A percentile compares a stretch with the other conserved stretches of the same genome.
Evolutionary conservation across 495 filamentous ascomycete genomes (phyloP).

Genomic region (Tuber indicum): DNA sequence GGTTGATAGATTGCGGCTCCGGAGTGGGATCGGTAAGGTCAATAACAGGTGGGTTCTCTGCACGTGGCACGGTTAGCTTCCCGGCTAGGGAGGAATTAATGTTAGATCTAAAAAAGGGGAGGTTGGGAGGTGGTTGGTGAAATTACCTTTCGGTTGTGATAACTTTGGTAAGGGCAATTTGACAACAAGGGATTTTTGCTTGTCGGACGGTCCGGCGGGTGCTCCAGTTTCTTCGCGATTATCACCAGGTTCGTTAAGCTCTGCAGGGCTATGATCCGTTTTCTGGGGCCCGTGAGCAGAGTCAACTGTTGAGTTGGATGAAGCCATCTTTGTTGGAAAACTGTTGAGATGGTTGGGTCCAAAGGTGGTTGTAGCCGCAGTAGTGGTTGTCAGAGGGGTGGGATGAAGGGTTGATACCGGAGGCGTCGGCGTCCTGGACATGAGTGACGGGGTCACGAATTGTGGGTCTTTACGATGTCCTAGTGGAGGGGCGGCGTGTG

Average conservation of each 20-base stretch:
- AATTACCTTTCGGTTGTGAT: not conserved
- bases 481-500: constrained; percentile 5
- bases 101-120: not conserved
- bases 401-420: constrained; percentile 2
- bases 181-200: not conserved
- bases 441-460: constrained; percentile 24
- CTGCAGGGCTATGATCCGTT: not conserved
- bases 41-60: not conserved
- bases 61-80: not conserved
- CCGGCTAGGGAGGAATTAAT: not conserved
- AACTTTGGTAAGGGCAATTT: not conserved
- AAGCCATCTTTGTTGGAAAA: not conserved
- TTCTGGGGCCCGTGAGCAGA: not conserved
- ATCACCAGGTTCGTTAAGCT: not conserved
- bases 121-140: constrained; percentile 1
- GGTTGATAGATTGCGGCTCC: not conserved
- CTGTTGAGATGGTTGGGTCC: not conserved
- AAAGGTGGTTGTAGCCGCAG: not conserved
- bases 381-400: not conserved
- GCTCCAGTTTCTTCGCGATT: not conserved
- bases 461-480: constrained; percentile 1
- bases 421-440: constrained; percentile 26
- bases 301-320: not conserved
- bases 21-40: constrained; percentile 2
- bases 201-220: not conserved